Conservation (phyloP, 805 yeast genomes). For the Starmerella khaoyaiensis region DNA sequence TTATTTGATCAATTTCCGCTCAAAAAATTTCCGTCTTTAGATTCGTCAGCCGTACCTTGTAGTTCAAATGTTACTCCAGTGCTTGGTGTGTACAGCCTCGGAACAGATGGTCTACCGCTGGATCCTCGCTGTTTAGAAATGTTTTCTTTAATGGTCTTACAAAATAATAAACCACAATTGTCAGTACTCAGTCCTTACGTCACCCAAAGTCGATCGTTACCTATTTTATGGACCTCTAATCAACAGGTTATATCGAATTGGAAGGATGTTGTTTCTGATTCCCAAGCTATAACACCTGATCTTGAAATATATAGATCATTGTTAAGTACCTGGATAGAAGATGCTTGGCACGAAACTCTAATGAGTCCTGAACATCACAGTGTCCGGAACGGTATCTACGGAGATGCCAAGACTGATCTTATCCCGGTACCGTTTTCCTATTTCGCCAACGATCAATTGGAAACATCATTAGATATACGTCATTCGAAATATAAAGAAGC, state of each 20-base stretch:
- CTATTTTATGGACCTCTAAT: conserved; percentile 10
- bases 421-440: conserved; percentile 18
- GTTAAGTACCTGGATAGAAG: conserved; percentile 16
- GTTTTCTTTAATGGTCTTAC: conserved; percentile 15
- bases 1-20: conserved; percentile 28
- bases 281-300: too few relatives aligned
- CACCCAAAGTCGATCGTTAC: conserved; percentile 15
- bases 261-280: too few relatives aligned
- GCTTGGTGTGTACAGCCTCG: conserved; percentile 22
- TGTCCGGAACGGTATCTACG: conserved; percentile 6
- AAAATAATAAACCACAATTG: background rate
- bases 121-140: conserved; percentile 26
- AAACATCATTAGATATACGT: conserved; percentile 10
- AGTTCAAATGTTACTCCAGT: background rate
- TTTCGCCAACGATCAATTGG: conserved; percentile 8
- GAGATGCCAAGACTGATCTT: background rate
- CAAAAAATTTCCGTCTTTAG: conserved; percentile 13
- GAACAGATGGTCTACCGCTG: conserved; percentile 17
- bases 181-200: conserved; percentile 15
- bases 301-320: conserved; percentile 6
- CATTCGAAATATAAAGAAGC: background rate
- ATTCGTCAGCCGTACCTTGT: background rate
- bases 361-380: conserved; percentile 6
- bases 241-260: too few relatives aligned
- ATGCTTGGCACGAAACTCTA: conserved; percentile 19